Evolutionary conservation across 768 basidiomycete species (phyloP).

Genomic region (Naganishia vaughanmartiniae): DNA sequence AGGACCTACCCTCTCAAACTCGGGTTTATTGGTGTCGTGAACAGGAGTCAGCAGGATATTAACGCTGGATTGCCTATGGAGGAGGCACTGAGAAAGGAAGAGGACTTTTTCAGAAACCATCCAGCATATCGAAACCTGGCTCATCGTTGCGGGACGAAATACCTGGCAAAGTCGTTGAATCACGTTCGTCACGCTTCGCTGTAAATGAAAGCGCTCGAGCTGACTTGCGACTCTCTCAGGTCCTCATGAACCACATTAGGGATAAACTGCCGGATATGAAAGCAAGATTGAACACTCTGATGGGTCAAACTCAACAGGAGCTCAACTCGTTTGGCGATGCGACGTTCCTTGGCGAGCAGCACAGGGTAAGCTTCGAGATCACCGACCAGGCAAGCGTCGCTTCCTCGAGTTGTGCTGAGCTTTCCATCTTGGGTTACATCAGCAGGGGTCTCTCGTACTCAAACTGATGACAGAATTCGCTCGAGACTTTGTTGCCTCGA

Average conservation of each 20-base stretch:
- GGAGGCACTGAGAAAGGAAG: slow-evolving; percentile 79
- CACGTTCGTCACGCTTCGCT: slow-evolving; percentile 63
- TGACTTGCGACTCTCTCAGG: slow-evolving; percentile 54
- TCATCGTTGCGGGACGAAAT: slow-evolving; percentile 96
- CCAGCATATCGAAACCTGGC: slow-evolving; percentile 91
- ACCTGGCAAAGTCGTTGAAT: slow-evolving; percentile 87
- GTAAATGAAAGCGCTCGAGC: background rate
- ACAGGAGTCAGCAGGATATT: slow-evolving; percentile 96
- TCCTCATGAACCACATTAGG: slow-evolving; percentile 93
- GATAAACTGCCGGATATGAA: slow-evolving; percentile 99
- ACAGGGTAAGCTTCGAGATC: slow-evolving; percentile 54
- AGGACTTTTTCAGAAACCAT: slow-evolving; percentile 86
- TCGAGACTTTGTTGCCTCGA: slow-evolving; percentile 91
- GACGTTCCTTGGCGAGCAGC: slow-evolving; percentile 84
- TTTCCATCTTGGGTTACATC: slow-evolving; percentile 14
- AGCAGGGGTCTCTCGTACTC: slow-evolving; percentile 73
- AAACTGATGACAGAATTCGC: slow-evolving; percentile 99
- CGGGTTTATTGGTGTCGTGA: slow-evolving; percentile 97
- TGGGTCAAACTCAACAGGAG: slow-evolving; percentile 99
- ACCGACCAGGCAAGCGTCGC: background rate
- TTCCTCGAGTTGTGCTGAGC: background rate
- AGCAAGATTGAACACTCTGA: slow-evolving; percentile 90
- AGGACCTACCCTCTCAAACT: slow-evolving; percentile 96
- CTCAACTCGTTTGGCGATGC: slow-evolving; percentile 93
- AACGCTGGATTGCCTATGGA: slow-evolving; percentile 77